Conservation (phyloP, 805 yeast species). For the Metschnikowia peoriensis region DNA sequence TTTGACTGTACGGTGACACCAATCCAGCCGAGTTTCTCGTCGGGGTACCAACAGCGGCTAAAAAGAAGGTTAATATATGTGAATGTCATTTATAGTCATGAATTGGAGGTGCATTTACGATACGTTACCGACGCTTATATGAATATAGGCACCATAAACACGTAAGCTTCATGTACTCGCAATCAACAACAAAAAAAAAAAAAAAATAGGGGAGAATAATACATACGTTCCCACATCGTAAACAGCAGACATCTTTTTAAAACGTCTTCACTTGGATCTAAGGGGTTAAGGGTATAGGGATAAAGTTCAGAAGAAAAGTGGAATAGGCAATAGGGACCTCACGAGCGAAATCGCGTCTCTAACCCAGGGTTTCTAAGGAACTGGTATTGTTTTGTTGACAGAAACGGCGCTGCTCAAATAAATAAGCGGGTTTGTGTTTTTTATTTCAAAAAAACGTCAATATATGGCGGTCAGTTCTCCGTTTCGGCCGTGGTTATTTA, state of each 20-base stretch:
- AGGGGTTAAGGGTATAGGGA: neutral
- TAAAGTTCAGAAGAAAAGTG: neutral
- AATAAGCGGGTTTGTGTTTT: neutral
- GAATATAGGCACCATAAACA: neutral
- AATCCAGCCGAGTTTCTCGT: conserved; percentile 69
- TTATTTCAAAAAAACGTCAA: neutral
- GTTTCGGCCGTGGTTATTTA: neutral
- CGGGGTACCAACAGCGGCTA: conserved; percentile 77
- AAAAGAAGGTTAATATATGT: conserved; percentile 7
- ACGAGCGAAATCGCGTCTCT: conserved; percentile 5
- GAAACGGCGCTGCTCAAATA: neutral
- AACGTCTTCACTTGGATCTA: neutral
- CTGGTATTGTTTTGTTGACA: neutral
- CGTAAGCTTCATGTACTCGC: neutral
- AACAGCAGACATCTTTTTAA: conserved; percentile 10
- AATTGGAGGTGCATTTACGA: no score
- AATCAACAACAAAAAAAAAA: neutral
- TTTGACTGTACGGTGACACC: conserved; percentile 58
- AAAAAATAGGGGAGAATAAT: neutral
- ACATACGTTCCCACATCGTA: conserved; percentile 41
- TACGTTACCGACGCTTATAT: no score
- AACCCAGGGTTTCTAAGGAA: neutral
- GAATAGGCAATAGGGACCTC: neutral
- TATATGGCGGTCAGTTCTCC: neutral
- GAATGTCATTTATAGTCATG: neutral